Evolutionary conservation across 2,329 filamentous ascomycete genomes (phyloP), one percentile per base, ranked within the genome.

Genomic region (Aspergillus sp.): DNA sequence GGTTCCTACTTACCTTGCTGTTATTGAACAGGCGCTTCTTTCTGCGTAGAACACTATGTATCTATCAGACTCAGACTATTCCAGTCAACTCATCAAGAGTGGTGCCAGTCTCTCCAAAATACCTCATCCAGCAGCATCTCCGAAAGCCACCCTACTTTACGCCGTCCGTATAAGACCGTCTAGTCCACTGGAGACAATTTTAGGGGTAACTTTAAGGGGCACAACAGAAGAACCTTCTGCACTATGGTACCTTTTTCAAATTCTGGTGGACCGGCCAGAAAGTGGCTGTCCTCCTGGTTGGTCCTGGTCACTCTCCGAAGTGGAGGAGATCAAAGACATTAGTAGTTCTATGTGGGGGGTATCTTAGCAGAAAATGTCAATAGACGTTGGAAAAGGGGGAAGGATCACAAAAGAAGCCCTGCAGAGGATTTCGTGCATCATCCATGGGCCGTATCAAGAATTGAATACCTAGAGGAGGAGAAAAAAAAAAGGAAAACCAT

Each of bases 321-420:
- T 42, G 40, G 40, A 42, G 40, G 40, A 22, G 19, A 42, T 42
- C 40, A 42, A 42, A 42, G 19, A 42, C 40, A 42, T 42, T 42
- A 42, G 40, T 42, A 17, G 35, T 8, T 7, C 13, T 13, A 42
- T 20, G 19, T 19, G 16, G 40, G 40, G 40, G 9, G 16, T 13
- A 17, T 42, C 8, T 42, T 17, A 6, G n/a, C 6, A 17, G 40
- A 42, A 42, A n/a, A 38, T n/a, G 16, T 13, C 35, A 38, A 42
- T 22, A 19, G 19, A 42, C 19, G 40, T 13, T 42, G 10, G 19
- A 42, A 42, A 42, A 42, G 35, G 42, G 42, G 26, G 10, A 22
- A 30, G 26, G 26, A 30, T 30, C 26, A 30, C 26, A 16, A 38
- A 30, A 55, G 47, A 41, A 45, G 22, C 17, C 26, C 26, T 30